Conservation (phyloP, 1,139 yeast species). For the Diutina ranongensis region DNA sequence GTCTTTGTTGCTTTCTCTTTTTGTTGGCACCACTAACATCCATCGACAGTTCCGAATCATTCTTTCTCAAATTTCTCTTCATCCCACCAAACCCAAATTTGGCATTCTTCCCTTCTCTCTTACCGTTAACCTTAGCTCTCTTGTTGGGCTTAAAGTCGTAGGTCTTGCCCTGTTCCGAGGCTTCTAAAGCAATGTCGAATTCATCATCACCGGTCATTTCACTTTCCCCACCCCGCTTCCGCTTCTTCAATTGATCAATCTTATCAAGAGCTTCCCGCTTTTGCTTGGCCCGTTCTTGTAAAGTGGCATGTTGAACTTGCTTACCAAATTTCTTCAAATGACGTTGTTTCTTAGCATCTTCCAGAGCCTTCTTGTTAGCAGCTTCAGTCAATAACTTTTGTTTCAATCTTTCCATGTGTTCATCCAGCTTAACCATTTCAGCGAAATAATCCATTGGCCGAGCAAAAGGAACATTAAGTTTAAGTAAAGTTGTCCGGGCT, state of each 20-base stretch:
- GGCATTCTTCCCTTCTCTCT: conserved; percentile 55
- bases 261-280: conserved; percentile 86
- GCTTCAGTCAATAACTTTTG: conserved; percentile 75
- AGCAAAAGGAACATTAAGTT: conserved; percentile 72
- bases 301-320: conserved; percentile 88
- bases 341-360: conserved; percentile 91
- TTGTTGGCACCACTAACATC: conserved; percentile 1
- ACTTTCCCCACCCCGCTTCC: conserved; percentile 58
- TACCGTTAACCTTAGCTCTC: conserved; percentile 47
- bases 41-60: conserved; percentile 40
- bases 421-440: conserved; percentile 96
- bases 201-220: conserved; percentile 56
- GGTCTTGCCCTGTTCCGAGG: conserved; percentile 48
- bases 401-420: conserved; percentile 93
- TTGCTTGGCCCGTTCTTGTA: conserved; percentile 90
- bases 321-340: conserved; percentile 94
- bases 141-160: conserved; percentile 21
- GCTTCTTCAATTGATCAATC: conserved; percentile 74
- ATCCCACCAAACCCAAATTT: conserved; percentile 49
- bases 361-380: conserved; percentile 81
- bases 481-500: conserved; percentile 56
- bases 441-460: conserved; percentile 96
- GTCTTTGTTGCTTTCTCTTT: neutral
- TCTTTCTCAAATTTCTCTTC: conserved; percentile 62
- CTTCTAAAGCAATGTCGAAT: conserved; percentile 75